Percentiles rank a stretch among this genome's conserved stretches.
Conservation (phyloP, 148 eudicot genomes). For the Chenopodium berlandieri region DNA sequence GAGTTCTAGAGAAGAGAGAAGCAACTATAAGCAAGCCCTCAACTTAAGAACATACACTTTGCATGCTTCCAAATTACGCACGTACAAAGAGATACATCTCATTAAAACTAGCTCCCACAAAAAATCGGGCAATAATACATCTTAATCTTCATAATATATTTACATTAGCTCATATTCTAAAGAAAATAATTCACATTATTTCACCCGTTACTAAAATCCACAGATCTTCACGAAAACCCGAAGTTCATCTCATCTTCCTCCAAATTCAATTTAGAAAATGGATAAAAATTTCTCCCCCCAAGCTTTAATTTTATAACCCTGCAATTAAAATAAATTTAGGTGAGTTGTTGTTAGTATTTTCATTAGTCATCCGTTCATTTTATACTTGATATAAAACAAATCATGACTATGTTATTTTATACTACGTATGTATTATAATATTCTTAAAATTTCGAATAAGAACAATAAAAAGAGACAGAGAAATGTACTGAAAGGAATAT, state of each 20-base stretch:
- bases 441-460: background rate
- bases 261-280: background rate
- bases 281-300: background rate
- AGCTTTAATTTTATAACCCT: background rate
- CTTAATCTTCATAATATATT: background rate
- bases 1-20: background rate
- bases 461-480: background rate
- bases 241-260: background rate
- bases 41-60: conserved; percentile 5
- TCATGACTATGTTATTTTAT: no score
- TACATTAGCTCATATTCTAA: background rate
- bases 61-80: background rate
- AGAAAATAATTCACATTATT: background rate
- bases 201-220: background rate
- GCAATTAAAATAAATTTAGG: background rate
- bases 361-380: no score
- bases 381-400: no score
- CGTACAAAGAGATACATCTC: background rate
- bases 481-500: background rate
- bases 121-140: conserved; percentile 8
- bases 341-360: no score
- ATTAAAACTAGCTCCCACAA: conserved; percentile 4
- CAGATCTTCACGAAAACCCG: background rate
- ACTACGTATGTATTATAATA: no score
- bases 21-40: conserved; percentile 4